These are phyloP conservation scores for Gossypioides kirkii DNA, from an alignment of 345 rosid species.

Conservation along the genomic window DNA sequence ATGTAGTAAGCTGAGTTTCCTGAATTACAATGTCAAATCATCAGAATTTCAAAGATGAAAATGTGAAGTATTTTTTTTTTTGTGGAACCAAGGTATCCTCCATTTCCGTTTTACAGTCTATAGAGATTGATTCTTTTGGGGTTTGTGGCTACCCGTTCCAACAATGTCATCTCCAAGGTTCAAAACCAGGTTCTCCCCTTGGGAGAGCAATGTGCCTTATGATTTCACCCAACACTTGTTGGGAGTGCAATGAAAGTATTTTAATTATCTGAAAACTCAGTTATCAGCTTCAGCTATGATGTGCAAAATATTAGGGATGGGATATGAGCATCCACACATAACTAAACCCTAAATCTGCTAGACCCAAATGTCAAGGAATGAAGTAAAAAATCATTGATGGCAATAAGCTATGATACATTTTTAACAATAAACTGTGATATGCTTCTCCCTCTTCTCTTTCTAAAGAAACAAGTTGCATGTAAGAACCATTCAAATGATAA, in stretches of 20 bases:
- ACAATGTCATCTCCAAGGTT: no score
- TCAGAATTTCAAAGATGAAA: constrained; percentile 2
- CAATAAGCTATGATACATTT: background rate
- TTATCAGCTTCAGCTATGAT: constrained; percentile 2
- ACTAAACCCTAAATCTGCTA: background rate
- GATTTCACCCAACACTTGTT: no score
- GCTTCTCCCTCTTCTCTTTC: background rate
- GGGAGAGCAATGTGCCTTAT: no score
- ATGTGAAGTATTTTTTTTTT: background rate
- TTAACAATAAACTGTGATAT: background rate
- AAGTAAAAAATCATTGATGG: background rate
- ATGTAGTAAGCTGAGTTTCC: constrained; percentile 93
- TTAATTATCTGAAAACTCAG: background rate
- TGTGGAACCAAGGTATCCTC: no score
- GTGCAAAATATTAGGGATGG: background rate
- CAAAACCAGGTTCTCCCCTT: no score
- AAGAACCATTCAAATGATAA: background rate
- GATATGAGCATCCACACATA: background rate
- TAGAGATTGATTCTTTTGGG: no score
- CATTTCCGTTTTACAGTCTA: no score
- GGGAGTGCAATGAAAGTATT: background rate
- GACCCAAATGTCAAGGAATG: background rate
- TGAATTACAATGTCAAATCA: constrained; percentile 33
- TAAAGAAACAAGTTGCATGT: background rate
- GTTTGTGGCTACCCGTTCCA: no score